phyloP scores from a whole-genome alignment of 2,329 filamentous ascomycete species.

The Spiromastix sp. region DNA sequence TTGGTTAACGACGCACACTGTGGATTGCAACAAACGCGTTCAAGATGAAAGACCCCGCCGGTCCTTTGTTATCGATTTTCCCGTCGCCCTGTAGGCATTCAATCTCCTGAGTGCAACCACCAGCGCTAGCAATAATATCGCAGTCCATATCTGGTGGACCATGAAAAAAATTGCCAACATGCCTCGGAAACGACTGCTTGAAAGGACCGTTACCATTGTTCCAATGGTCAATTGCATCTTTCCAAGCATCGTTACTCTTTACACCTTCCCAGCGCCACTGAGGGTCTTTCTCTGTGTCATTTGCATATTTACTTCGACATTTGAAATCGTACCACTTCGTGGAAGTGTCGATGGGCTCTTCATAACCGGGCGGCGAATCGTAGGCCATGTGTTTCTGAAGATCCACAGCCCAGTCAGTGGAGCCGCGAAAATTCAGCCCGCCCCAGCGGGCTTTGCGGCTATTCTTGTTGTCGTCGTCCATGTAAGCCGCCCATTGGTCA shows the following conservation, averaged over 20 bases:
- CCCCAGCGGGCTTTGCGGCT: constrained; percentile 14
- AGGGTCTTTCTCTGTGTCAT: neutral
- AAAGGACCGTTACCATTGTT: neutral
- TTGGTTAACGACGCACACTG: neutral
- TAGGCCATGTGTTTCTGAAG: constrained; percentile 8
- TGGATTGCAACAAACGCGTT: neutral
- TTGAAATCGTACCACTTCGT: no score
- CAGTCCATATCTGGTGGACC: neutral
- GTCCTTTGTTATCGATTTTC: neutral
- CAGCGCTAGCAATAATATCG: neutral
- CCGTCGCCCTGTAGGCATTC: neutral
- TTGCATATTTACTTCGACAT: no score
- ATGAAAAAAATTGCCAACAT: neutral
- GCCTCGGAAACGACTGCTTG: neutral
- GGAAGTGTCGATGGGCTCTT: neutral
- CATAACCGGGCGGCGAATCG: neutral
- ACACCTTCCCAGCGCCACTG: neutral
- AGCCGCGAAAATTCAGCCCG: constrained; percentile 19
- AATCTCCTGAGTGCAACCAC: neutral
- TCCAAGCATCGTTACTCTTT: neutral
- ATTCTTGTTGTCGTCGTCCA: constrained; percentile 17
- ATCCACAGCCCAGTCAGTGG: constrained; percentile 25
- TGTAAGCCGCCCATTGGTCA: constrained; percentile 25
- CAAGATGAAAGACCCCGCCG: neutral
- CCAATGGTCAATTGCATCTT: neutral